Base-by-base conservation (phyloP, 225 moss, liverwort and hornwort species). In the Marchantia paleacea region DNA sequence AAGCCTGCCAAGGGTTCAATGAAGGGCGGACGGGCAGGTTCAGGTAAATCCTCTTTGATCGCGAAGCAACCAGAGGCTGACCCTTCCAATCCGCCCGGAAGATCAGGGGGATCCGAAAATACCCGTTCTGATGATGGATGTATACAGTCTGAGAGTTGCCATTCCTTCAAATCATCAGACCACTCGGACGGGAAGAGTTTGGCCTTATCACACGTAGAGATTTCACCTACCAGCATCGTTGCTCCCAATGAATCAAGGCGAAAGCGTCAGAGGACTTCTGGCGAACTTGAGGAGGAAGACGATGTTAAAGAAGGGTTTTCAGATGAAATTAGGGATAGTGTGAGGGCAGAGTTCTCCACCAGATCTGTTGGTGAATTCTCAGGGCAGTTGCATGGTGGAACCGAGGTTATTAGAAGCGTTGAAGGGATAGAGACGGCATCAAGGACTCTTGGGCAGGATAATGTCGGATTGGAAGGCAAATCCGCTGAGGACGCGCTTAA, bases 191-290 rank as follows among this genome's bases (percentile, higher is more conserved):
- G 52, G 53, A 53, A 73, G 51, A 73, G 73, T 53, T 73, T 53
- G 73, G 4, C 52, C 26, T 10, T 52, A 30, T 52, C 39, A 39
- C 73, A 52, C 6, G 52, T 52, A 52, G 73, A 73, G 12, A 26
- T 53, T 53, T 15, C 49, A 26, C 73, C 73, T 50, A 52, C 77
- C 8, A 78, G 30, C 73, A 73, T 73, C 39, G 65, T 24, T 66
- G 62, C 77, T 19, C 65, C 77, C 77, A 78, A 78, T 66, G 77
- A 78, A 78, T 78, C 77, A 62, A 78, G 77, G 77, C 77, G 77
- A 66, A 78, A 78, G 77, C 77, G 77, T 62, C 77, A 78, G 77
- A 62, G 77, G 30, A 78, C 77, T 62, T 78, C 77, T 10, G 77
- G 62, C 63, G 77, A 78, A 66, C 77, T 78, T 62, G 77, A 78